Percentiles rank a stretch among this genome's conserved stretches.
Conservation (phyloP, 1,284 basidiomycete genomes). For the Austroboletus niveus region DNA sequence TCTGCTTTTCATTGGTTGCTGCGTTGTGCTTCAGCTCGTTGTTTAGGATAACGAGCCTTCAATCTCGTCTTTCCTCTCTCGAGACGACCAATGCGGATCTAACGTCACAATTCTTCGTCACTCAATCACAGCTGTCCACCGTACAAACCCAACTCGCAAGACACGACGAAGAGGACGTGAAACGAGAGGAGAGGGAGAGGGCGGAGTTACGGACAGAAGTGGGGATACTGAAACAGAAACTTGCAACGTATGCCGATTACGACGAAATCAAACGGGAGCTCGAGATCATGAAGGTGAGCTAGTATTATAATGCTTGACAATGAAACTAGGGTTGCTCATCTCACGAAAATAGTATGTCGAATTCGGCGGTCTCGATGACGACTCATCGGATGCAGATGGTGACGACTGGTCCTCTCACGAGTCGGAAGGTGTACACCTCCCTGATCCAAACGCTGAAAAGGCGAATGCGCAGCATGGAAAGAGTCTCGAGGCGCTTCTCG, state of each 20-base stretch:
- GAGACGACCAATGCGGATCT: conserved; percentile 22
- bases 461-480: conserved; percentile 72
- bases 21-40: neutral
- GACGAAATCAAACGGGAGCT: conserved; percentile 96
- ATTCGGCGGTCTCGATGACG: conserved; percentile 82
- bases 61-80: conserved; percentile 72
- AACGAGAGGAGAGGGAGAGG: conserved; percentile 17
- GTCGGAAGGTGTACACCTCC: conserved; percentile 55
- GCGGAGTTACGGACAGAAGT: conserved; percentile 55
- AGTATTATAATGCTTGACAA: neutral
- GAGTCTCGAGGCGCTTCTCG: conserved; percentile 87
- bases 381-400: conserved; percentile 50
- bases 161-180: conserved; percentile 17
- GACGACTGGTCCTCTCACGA: conserved; percentile 40
- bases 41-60: conserved; percentile 66
- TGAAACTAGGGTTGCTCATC: neutral
- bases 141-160: conserved; percentile 20
- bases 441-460: conserved; percentile 85
- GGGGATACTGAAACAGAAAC: conserved; percentile 61
- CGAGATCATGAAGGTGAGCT: conserved; percentile 90
- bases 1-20: neutral
- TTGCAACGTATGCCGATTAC: conserved; percentile 81
- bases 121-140: conserved; percentile 24
- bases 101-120: conserved; percentile 14
- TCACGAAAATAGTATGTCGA: conserved; percentile 74